Conservation (phyloP, 495 filamentous ascomycete genomes). For the Neurospora sp. region DNA sequence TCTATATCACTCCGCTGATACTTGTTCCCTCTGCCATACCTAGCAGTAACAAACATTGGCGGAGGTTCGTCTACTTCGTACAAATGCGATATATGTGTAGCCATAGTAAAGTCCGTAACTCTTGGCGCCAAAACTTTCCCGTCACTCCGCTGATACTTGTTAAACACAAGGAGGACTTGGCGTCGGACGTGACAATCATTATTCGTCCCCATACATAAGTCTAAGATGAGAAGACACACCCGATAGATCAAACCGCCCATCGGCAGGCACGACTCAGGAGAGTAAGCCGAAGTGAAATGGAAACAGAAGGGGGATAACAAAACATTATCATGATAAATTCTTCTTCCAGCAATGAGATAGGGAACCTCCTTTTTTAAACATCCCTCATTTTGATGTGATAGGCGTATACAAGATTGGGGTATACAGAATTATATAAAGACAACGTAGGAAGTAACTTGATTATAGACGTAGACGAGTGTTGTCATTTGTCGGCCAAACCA, state of each 20-base stretch:
- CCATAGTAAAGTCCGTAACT: neutral
- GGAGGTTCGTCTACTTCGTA: neutral
- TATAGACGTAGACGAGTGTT: neutral
- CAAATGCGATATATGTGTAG: neutral
- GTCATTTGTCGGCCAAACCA: neutral
- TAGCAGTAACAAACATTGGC: neutral
- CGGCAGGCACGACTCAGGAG: neutral
- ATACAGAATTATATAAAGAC: constrained; percentile 1
- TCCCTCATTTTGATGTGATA: neutral
- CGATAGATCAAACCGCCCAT: neutral
- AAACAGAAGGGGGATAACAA: neutral
- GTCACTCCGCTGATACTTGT: neutral
- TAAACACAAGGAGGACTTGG: neutral
- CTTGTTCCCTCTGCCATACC: neutral
- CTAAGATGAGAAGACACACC: neutral
- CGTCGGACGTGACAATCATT: neutral
- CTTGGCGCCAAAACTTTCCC: neutral
- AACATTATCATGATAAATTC: neutral
- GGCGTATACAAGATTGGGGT: neutral
- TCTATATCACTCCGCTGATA: neutral
- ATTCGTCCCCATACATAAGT: neutral
- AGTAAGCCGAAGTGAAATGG: neutral
- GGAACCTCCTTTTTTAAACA: neutral
- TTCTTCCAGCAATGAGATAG: neutral
- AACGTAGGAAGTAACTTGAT: neutral